Conservation (phyloP, 192 early-diverging fungal genomes). For the Coemansia sp. region DNA sequence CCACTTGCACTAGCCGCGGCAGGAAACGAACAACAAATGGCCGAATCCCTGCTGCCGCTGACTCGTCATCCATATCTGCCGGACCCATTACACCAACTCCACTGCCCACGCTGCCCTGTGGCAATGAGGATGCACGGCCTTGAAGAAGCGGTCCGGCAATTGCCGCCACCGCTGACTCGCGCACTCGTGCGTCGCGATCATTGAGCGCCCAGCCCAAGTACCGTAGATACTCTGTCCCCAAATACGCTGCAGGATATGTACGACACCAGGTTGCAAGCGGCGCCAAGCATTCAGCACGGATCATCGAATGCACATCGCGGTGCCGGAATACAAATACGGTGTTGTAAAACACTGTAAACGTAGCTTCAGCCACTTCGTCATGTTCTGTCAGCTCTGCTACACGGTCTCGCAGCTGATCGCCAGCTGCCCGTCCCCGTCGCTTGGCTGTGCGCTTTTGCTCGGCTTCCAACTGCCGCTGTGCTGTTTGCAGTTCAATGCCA, state of each 20-base stretch:
- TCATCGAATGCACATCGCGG: conserved; percentile 80
- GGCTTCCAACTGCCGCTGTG: conserved; percentile 68
- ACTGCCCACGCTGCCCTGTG: conserved; percentile 65
- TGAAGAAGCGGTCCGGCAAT: conserved; percentile 57
- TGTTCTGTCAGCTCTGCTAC: conserved; percentile 54
- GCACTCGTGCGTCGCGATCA: conserved; percentile 72
- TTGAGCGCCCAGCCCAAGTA: conserved; percentile 87
- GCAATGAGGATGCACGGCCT: conserved; percentile 58
- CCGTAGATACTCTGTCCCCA: conserved; percentile 71
- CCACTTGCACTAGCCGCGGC: conserved; percentile 45
- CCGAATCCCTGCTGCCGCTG: conserved; percentile 49
- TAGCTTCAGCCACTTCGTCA: conserved; percentile 57
- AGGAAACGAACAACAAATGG: conserved; percentile 39
- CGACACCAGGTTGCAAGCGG: conserved; percentile 80
- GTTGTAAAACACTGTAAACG: conserved; percentile 73
- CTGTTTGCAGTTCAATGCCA: conserved; percentile 59
- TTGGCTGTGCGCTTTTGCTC: conserved; percentile 37
- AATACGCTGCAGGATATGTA: conserved; percentile 65
- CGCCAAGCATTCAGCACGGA: conserved; percentile 80
- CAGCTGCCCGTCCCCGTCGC: conserved; percentile 8
- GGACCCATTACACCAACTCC: conserved; percentile 73
- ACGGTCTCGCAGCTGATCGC: conserved; percentile 21
- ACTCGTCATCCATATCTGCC: conserved; percentile 57
- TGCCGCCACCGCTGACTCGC: conserved; percentile 68
- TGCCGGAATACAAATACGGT: conserved; percentile 87